Conservation (phyloP, 768 basidiomycete genomes). For the Pleurotus salmoneostramineus region DNA sequence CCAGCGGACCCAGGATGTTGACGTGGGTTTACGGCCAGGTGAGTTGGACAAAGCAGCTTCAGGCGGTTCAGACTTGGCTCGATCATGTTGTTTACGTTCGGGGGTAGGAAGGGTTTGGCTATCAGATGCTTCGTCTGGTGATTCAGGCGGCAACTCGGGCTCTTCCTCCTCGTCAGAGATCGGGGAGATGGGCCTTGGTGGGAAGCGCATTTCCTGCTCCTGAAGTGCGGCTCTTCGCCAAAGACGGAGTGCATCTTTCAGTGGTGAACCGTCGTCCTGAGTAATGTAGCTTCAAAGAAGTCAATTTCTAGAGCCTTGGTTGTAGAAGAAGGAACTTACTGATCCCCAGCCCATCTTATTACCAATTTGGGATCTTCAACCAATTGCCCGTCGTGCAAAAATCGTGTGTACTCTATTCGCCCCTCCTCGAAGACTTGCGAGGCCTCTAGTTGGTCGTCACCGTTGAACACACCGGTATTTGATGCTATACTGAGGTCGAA, state of each 20-base stretch:
- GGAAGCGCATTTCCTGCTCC: constrained; percentile 18
- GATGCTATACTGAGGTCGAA: constrained; percentile 74
- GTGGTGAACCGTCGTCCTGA: constrained; percentile 67
- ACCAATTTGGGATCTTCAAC: constrained; percentile 65
- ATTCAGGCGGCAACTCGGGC: constrained; percentile 17
- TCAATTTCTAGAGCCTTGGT: background rate
- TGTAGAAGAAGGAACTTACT: constrained; percentile 37
- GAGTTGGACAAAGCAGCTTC: constrained; percentile 18
- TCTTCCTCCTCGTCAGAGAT: constrained; percentile 28
- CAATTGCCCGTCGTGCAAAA: constrained; percentile 62
- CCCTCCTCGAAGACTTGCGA: constrained; percentile 53
- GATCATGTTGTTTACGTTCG: constrained; percentile 18
- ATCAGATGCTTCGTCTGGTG: constrained; percentile 16
- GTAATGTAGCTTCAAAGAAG: constrained; percentile 62
- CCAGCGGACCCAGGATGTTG: constrained; percentile 81
- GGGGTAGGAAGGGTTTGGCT: constrained; percentile 14
- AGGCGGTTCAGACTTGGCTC: constrained; percentile 38
- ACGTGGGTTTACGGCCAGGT: constrained; percentile 36
- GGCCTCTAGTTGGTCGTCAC: constrained; percentile 49
- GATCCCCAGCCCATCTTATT: constrained; percentile 65
- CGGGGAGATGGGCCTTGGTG: constrained; percentile 32
- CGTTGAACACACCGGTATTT: constrained; percentile 20
- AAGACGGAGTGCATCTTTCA: constrained; percentile 67
- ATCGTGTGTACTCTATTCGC: constrained; percentile 58
- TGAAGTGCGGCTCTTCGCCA: constrained; percentile 56